Evolutionary conservation across 441 rosid species (phyloP), one percentile per base, ranked within the genome.

Genomic region (Rhodomyrtus psidioides): DNA sequence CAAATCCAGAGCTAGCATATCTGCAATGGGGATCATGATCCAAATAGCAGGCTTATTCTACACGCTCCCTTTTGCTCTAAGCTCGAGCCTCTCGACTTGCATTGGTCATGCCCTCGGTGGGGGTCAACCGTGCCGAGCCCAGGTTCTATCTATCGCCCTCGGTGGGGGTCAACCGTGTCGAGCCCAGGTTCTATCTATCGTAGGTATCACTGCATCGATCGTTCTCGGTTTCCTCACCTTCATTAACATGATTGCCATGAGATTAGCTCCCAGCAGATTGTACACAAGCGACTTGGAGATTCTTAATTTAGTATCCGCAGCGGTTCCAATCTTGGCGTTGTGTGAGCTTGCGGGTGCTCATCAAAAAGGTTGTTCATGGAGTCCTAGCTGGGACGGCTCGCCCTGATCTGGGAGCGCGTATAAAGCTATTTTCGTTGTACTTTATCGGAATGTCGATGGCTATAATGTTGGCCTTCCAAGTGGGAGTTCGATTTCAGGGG

Each of bases 1-100:
- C 59, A 70, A 84, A 24, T 56, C 86, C 39, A 76, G 55, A 44
- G 82, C 30, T 15, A 51, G 86, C 55, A 39, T 84, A 55, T 76
- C 82, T 84, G 55, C 82, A 2, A 70, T 70, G 82, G 86, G 86
- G 55, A 53, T 84, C 75, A n/a, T 70, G 12, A 70, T 84, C 74
- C 86, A 84, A 75, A 54, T 75, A 65, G 75, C 86, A 34, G 86
- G 86, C 21, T 24, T 84, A 16, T 39, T 84, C 74, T 84, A 84
- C 75, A 56, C 55, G 4, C 24, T 84, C 26, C 82, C 86, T 5
- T 55, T 60, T 39, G 74, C 86, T 42, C 75, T 65, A n/a, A 84
- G 46, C 51, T 60, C 1, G 9, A 42, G 49, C 57, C 75, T 70
- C 24, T 70, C 65, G 12, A 53, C 57, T 56, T n/a, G 39, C 44